Conservation (phyloP, 331 rosid species). For the Malus hybrid region DNA sequence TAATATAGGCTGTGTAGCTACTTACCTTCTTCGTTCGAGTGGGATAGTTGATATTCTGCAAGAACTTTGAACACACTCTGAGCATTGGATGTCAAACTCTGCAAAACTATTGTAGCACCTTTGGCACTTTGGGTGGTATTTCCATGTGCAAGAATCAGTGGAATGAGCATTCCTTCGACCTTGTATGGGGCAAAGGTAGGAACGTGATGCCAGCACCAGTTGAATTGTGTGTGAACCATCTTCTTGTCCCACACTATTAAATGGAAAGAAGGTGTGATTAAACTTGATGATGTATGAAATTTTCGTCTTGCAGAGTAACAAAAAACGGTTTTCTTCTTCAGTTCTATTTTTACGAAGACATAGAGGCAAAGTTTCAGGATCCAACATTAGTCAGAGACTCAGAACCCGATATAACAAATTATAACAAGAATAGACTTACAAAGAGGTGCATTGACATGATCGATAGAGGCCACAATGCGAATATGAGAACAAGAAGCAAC, state of each 20-base stretch:
- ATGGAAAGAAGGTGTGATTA: constrained; percentile 7
- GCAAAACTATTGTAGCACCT: constrained; percentile 81
- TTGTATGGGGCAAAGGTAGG: constrained; percentile 84
- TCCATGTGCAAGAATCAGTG: constrained; percentile 76
- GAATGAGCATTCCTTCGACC: constrained; percentile 75
- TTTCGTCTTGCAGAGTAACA: neutral
- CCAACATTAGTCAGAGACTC: neutral
- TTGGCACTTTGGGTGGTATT: constrained; percentile 65
- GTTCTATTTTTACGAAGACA: no score
- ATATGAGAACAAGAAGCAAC: no score
- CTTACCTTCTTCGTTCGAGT: constrained; percentile 81
- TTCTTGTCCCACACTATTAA: constrained; percentile 92
- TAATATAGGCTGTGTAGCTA: neutral
- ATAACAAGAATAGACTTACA: constrained; percentile 21
- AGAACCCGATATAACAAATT: neutral
- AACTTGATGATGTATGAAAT: neutral
- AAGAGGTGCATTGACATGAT: no score
- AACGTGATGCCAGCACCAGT: constrained; percentile 92
- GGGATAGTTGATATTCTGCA: constrained; percentile 67
- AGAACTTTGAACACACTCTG: constrained; percentile 88
- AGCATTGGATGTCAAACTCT: constrained; percentile 89
- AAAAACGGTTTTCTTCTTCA: no score
- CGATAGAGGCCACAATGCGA: no score
- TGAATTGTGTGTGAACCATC: constrained; percentile 84
- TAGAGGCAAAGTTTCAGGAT: neutral